Evolutionary conservation across 1,139 yeast species (phyloP).

Genomic region (Yarrowia galli): DNA sequence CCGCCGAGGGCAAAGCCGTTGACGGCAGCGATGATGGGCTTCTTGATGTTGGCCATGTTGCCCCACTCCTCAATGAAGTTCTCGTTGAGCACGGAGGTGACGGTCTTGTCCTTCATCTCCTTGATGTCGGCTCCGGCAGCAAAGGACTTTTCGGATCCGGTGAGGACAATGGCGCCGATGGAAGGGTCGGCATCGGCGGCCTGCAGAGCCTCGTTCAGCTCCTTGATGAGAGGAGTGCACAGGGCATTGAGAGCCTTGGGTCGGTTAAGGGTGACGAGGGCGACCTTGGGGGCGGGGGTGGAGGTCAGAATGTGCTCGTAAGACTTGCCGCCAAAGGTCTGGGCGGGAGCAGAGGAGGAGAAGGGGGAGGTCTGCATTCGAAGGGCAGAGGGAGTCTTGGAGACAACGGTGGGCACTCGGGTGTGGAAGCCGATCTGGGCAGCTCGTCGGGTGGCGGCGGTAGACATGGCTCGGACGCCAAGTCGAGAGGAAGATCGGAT

Average conservation of each 20-base stretch:
- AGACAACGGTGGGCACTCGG: constrained; percentile 19
- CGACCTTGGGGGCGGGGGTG: constrained; percentile 54
- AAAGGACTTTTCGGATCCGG: constrained; percentile 58
- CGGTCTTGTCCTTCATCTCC: constrained; percentile 56
- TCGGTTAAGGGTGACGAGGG: constrained; percentile 64
- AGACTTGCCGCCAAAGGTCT: constrained; percentile 33
- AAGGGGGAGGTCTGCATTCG: constrained; percentile 20
- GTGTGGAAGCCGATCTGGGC: constrained; percentile 37
- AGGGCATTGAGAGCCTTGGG: constrained; percentile 74
- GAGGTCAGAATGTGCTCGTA: constrained; percentile 54
- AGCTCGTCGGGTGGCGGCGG: constrained; percentile 36
- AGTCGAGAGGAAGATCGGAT: constrained; percentile 36
- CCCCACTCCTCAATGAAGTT: constrained; percentile 55
- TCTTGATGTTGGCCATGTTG: constrained; percentile 50
- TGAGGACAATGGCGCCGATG: constrained; percentile 58
- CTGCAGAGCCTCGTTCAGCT: constrained; percentile 54
- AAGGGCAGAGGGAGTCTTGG: neutral
- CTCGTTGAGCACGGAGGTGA: constrained; percentile 51
- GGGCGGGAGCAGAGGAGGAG: constrained; percentile 32
- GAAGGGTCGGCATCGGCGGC: constrained; percentile 53
- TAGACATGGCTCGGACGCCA: constrained; percentile 38
- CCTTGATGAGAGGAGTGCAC: constrained; percentile 57
- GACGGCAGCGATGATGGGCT: constrained; percentile 62
- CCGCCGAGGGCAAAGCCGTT: constrained; percentile 63
- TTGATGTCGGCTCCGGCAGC: constrained; percentile 65